Evolutionary conservation across 2,329 filamentous ascomycete species (phyloP), one percentile per base, ranked within the genome.

Genomic region (Thermothelomyces thermophilus): DNA sequence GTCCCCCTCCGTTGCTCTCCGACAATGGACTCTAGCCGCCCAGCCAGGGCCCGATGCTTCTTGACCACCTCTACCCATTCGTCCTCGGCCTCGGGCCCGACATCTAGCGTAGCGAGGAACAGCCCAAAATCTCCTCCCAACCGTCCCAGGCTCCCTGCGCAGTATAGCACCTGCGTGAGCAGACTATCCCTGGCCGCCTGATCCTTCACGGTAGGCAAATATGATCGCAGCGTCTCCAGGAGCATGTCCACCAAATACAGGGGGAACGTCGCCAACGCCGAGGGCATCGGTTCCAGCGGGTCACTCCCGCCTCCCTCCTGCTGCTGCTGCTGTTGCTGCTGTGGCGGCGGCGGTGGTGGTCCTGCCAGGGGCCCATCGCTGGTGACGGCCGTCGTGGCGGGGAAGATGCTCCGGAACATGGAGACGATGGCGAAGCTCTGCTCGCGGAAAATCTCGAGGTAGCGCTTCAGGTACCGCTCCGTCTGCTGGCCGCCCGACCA

Each of bases 401-500:
- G 83, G 62, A 95, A 95, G 48, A 97, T 89, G 61, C 86, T 93
- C 61, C 84, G 87, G 68, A 94, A 96, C 77, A 97, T 89, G 51
- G 89, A 95, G 24, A 97, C 82, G 53, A 97, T 95, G 37, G 85
- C 87, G 66, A 98, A 98, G 64, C 88, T 95, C 68, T 98, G 93
- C 68, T 98, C 93, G 46, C 93, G 86, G 66, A 97, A 97, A 24
- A 98, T 90, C 65, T 98, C 93, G 60, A 98, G 87, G 67, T 95
- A 98, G 41, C 90, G 80, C 67, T 97, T 98, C 37, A 98, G 72
- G 62, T 90, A 98, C 45, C 90, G 80, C 66, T 97, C 93, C 1
- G 90, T 96, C 66, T 97, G 93, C 62, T 95, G 90, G 0, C 91
- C 91, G 1, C 81, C 81, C 2, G 77, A 80, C 79, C 77, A 86